Base-by-base conservation (phyloP, 345 rosid species). In the Tarenaya hassleriana region DNA sequence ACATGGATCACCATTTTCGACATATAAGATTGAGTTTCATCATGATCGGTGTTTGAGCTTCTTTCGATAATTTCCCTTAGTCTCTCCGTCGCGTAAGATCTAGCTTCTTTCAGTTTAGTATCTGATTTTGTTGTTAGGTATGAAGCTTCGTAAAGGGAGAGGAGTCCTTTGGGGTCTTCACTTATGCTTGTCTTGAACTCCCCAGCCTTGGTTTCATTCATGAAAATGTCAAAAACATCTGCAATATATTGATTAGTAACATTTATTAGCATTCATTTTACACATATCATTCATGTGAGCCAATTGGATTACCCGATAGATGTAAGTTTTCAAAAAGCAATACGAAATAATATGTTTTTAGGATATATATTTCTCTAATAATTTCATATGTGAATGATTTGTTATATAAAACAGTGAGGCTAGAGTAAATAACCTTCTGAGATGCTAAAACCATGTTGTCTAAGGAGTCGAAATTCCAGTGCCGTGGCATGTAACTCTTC, bases 141-240 rank as follows among this genome's bases (percentile, higher is more conserved):
- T 1, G 73, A 71, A 41, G 71, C 71, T 49, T 71, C 74, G 17
- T 68, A 68, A 11, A 71, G 6, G 39, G 51, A 31, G 12, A 71
- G 54, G 47, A 61, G 12, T 37, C 67, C 75, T n/a, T 47, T 34
- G 13, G 21, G 15, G 13, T 4, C 3, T 24, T 6, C 37, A 34
- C 7, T 16, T 53, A 0, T 1, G 0, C 13, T 69, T 63, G 20
- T 40, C 62, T 58, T 50, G 58, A n/a, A n/a, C n/a, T n/a, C n/a
- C n/a, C n/a, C n/a, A n/a, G n/a, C n/a, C n/a, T n/a, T n/a, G n/a
- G n/a, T n/a, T n/a, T n/a, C n/a, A n/a, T n/a, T n/a, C n/a, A n/a
- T n/a, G 58, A 74, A 66, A 16, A 27, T 34, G 12, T 53, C 52
- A 55, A 69, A 69, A 33, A 18, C 56, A 24, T 68, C 70, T 68